Base-by-base conservation (phyloP, 805 yeast genomes). In the Yarrowia sp. region DNA sequence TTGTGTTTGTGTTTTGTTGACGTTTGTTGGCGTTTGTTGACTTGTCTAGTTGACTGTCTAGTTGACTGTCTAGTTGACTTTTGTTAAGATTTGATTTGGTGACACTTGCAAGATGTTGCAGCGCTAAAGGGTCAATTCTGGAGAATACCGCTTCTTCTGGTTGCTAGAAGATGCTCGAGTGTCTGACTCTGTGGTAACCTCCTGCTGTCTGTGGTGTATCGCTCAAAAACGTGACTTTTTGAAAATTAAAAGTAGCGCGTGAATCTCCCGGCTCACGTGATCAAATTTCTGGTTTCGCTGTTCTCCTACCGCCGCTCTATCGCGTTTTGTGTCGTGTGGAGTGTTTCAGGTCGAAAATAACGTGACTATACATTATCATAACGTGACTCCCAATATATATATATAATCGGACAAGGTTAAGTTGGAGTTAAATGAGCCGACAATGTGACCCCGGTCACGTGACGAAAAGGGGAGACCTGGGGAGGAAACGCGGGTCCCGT, bases 331-430 rank as follows among this genome's bases (percentile, higher is more conserved):
- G 38, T n/a, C 39, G 47, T 24, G 24, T 53, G 39, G 14, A 7
- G 34, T 3, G 2, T 13, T 38, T 24, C 9, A 2, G 20, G 36
- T 15, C 12, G 36, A 52, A 53, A 55, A 55, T 55, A 55, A 55
- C 63, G 63, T 55, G 63, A 55, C 63, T 55, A n/a, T 39, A 55
- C 63, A 30, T 55, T 55, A 55, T 55, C 63, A 55, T 55, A 55
- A 55, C 63, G 63, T 55, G 63, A 55, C 63, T 55, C 63, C 63
- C 63, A 55, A 55, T 55, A 55, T 55, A 55, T 55, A 55, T 55
- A 55, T 55, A 52, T 38, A 13, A n/a, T 38, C 43, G 43, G 33
- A 36, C 58, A 52, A 52, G 58, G 58, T 52, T 52, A 52, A 38
- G 58, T 52, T 52, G 58, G 58, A 52, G 58, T 52, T 52, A 52